phyloP scores from a whole-genome alignment of 192 early-diverging fungal genomes.

The Umbelopsis sp. region DNA sequence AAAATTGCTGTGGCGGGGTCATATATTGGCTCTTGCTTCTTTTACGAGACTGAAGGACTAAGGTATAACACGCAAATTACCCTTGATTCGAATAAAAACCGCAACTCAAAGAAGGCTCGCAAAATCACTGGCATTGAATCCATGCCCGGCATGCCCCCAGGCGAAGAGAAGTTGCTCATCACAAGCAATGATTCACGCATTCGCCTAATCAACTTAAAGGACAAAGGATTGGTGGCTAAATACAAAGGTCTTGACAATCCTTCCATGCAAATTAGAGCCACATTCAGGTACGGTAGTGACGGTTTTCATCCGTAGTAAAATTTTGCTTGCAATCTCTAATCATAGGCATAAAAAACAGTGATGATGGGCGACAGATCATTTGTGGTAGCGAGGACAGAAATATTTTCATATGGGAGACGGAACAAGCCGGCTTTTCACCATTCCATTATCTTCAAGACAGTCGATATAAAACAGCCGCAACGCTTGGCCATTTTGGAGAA shows the following conservation, averaged over 20 bases:
- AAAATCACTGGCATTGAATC: constrained; percentile 86
- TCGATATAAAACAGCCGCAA: constrained; percentile 23
- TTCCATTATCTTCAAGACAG: constrained; percentile 28
- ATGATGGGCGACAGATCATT: constrained; percentile 79
- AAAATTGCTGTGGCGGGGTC: constrained; percentile 75
- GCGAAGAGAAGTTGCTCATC: constrained; percentile 67
- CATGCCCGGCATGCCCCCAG: constrained; percentile 54
- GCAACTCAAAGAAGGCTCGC: constrained; percentile 63
- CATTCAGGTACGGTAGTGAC: constrained; percentile 50
- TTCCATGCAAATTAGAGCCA: constrained; percentile 72
- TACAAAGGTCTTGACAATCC: constrained; percentile 80
- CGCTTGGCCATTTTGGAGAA: constrained; percentile 22
- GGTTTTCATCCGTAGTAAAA: background rate
- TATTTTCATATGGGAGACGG: constrained; percentile 74
- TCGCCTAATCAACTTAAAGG: constrained; percentile 74
- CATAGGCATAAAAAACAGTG: constrained; percentile 30
- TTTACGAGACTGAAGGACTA: constrained; percentile 80
- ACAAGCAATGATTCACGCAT: constrained; percentile 85
- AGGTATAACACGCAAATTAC: constrained; percentile 84
- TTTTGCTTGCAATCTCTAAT: background rate
- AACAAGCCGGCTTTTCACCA: constrained; percentile 32
- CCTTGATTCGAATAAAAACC: constrained; percentile 57
- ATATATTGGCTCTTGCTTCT: constrained; percentile 74
- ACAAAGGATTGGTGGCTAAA: constrained; percentile 76
- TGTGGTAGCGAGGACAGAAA: constrained; percentile 80